phyloP scores from a whole-genome alignment of 345 rosid genomes.

The Chamaenerion angustifolium region DNA sequence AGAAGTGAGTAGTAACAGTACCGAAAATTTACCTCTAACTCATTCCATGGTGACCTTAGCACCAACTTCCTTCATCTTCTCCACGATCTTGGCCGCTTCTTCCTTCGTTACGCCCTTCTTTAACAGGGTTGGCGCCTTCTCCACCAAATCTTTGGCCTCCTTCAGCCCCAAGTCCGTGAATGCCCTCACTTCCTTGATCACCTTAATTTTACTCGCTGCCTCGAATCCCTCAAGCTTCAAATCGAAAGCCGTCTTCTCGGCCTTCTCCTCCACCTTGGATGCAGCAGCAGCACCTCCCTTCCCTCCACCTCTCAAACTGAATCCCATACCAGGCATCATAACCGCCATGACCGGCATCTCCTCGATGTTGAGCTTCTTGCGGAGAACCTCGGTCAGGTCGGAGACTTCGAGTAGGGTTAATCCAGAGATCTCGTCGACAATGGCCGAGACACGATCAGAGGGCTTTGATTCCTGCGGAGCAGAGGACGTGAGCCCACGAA shows the following conservation, averaged over 20 bases:
- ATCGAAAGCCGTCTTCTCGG: constrained; percentile 44
- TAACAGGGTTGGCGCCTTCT: constrained; percentile 69
- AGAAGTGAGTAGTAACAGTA: neutral
- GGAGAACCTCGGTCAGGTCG: constrained; percentile 56
- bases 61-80: constrained; percentile 73
- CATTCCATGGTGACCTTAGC: constrained; percentile 79
- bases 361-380: constrained; percentile 37
- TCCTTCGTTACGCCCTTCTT: constrained; percentile 87
- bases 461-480: constrained; percentile 12
- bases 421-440: constrained; percentile 54
- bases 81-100: constrained; percentile 73
- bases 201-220: constrained; percentile 62
- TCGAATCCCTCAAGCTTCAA: constrained; percentile 76
- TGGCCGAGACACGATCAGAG: constrained; percentile 34
- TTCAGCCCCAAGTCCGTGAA: constrained; percentile 76
- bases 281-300: constrained; percentile 26
- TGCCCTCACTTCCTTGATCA: constrained; percentile 82
- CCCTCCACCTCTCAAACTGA: constrained; percentile 29
- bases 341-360: constrained; percentile 80
- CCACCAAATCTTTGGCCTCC: constrained; percentile 96
- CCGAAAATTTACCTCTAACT: constrained; percentile 13
- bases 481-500: constrained; percentile 4
- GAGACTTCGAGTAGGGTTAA: constrained; percentile 66
- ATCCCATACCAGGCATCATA: constrained; percentile 88
- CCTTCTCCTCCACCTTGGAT: constrained; percentile 33